Percentiles rank a stretch among this genome's conserved stretches.
phyloP scores from a whole-genome alignment of 2,329 filamentous ascomycete genomes.

The Cryphonectria japonica region DNA sequence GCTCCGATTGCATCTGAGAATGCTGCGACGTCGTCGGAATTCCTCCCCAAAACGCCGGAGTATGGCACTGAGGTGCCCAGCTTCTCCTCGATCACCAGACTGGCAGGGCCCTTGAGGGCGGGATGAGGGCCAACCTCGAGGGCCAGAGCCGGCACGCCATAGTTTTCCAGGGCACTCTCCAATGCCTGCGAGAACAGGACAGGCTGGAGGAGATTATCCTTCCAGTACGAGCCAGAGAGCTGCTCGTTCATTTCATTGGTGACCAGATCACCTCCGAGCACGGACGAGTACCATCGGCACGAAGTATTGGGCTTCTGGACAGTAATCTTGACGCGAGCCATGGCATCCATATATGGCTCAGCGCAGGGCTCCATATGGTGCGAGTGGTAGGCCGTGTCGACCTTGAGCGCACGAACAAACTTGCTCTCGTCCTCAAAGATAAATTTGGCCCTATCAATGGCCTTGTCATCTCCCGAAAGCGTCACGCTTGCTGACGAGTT shows the following conservation, averaged over 20 bases:
- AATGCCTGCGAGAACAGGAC: conserved; percentile 34
- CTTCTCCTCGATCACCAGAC: conserved; percentile 36
- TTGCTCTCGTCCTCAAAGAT: conserved; percentile 34
- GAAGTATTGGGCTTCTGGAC: not conserved
- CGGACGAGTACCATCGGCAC: conserved; percentile 33
- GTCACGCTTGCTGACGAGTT: conserved; percentile 38
- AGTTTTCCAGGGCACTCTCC: conserved; percentile 18
- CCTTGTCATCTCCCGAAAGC: conserved; percentile 36
- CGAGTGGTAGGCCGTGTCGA: conserved; percentile 47
- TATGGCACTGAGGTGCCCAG: conserved; percentile 32
- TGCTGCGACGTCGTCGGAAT: conserved; percentile 29
- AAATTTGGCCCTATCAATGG: conserved; percentile 34
- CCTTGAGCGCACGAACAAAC: conserved; percentile 40
- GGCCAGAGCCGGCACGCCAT: conserved; percentile 35
- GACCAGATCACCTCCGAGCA: conserved; percentile 21
- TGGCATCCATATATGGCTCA: conserved; percentile 21
- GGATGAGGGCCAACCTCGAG: conserved; percentile 43
- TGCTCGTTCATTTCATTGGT: not conserved
- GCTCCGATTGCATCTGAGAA: conserved; percentile 30
- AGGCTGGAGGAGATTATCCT: conserved; percentile 31
- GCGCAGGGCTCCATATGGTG: conserved; percentile 39
- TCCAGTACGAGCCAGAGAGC: conserved; percentile 27
- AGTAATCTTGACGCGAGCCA: not conserved
- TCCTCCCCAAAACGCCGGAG: conserved; percentile 32
- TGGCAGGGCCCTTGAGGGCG: conserved; percentile 44